These are phyloP conservation scores for Talaromyces sp. DNA, from an alignment of 2,329 filamentous ascomycete species.

Conservation along the genomic window DNA sequence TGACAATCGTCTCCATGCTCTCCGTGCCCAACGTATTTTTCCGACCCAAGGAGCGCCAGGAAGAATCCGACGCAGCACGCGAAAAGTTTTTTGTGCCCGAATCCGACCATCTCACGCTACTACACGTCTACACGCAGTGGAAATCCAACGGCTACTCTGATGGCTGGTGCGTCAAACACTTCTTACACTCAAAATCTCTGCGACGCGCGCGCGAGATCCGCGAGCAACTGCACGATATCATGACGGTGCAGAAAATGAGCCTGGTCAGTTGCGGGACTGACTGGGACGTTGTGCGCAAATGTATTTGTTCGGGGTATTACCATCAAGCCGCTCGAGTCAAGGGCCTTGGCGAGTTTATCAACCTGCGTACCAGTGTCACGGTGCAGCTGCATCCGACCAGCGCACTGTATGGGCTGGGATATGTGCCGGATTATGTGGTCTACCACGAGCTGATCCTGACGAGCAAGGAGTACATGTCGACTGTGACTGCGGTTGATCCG, in stretches of 20 bases:
- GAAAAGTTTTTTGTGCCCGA: constrained; percentile 99
- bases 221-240: constrained; percentile 89
- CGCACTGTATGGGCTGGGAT: constrained; percentile 85
- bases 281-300: constrained; percentile 92
- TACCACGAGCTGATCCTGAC: constrained; percentile 98
- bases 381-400: constrained; percentile 93
- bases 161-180: constrained; percentile 88
- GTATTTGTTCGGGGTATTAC: constrained; percentile 96
- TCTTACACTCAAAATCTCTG: constrained; percentile 90
- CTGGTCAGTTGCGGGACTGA: constrained; percentile 88
- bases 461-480: constrained; percentile 96
- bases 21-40: constrained; percentile 97
- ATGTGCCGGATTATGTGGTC: constrained; percentile 92
- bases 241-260: constrained; percentile 86
- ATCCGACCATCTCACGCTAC: constrained; percentile 89
- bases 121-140: constrained; percentile 96
- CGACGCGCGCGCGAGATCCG: constrained; percentile 89
- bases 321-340: constrained; percentile 95
- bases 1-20: constrained; percentile 97
- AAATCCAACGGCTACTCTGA: constrained; percentile 84
- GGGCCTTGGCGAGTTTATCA: constrained; percentile 95
- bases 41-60: constrained; percentile 89
- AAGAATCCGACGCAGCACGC: constrained; percentile 89
- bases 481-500: constrained; percentile 90
- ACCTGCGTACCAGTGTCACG: constrained; percentile 87